Base-by-base conservation (phyloP, 768 basidiomycete species). In the Cyclocybe cylindracea region DNA sequence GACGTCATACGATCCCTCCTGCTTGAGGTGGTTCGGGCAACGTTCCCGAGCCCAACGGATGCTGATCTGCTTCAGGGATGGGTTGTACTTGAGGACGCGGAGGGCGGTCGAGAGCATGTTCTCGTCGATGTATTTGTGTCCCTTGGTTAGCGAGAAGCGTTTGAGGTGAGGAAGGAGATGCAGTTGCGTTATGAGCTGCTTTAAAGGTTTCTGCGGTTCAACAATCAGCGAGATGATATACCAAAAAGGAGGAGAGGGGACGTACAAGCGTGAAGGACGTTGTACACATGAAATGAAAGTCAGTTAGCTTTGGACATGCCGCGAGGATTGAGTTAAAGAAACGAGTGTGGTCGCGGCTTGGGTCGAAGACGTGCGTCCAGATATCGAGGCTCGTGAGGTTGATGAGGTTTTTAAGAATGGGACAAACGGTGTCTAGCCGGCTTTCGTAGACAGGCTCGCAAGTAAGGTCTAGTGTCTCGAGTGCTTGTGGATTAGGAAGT, bases 221-320 rank as follows among this genome's bases (percentile, higher is more conserved):
- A 13, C n/a, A 39, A 10, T 57, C 39, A 18, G 47, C 16, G 19
- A 47, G 24, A 14, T 43, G 5, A 6, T 36, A 14, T 11, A 11
- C 0, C 7, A 48, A 14, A 13, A 39, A 45, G 41, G 7, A 46
- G 9, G 44, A 42, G 41, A 32, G n/a, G 41, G 3, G 7, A 69
- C 73, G 40, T 49, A 75, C 76, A 46, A 62, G 62, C 7, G 73
- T 70, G 59, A 78, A 77, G 8, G 70, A 59, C 2, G 76, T 78
- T 4, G 78, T 79, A 54, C 77, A 78, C 78, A 79, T 78, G 44
- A 77, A 77, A 60, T 79, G 78, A 29, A 79, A 66, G 53, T 79
- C 78, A 16, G 73, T 75, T 35, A 79, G 61, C 32, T 66, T 68
- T 0, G 71, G 70, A 54, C 71, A 72, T 0, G 71, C 54, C 7